Evolutionary conservation across 1,284 basidiomycete species (phyloP), one percentile per base, ranked within the genome.

Genomic region (Melampsora larici-populina): DNA sequence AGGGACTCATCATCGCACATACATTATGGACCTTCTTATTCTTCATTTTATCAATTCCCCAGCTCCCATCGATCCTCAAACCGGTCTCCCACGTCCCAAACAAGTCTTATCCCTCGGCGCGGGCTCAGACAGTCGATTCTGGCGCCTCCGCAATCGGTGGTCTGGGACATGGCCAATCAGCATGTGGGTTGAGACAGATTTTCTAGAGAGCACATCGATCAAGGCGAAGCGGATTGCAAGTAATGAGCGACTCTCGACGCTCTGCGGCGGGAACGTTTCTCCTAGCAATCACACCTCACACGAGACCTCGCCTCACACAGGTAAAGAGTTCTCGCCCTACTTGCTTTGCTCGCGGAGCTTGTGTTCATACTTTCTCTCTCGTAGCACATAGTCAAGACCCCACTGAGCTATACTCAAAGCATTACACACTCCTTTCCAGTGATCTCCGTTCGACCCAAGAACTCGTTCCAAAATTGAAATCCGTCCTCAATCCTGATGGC

Each of bases 91-190:
- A 13, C 40, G 40, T 15, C 86, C 85, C 18, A 78, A 79, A 80
- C 94, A 97, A 86, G 89, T 97, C 78, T 87, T 97, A 63, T 94
- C 91, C 82, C 84, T 97, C 11, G 95, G 94, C 2, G 92, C 94
- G 0, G 94, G 94, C 0, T 97, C 92, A 81, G 94, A 98, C 84
- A 93, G 93, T 17, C 86, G 95, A 64, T 97, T 92, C 84, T 98
- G 94, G 94, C 86, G 94, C 74, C 86, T 96, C 81, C 88, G 87
- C 85, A 85, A 86, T 15, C 72, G 29, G 9, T 33, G 63, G 70
- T 15, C n/a, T 18, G 49, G 31, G 4, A 11, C 18, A 2, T 70
- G 74, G 70, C 60, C 67, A 1, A 18, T 48, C 1, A 33, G 21
- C 13, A 40, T 48, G 7, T 70, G 70, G 68, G 33, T 78, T 24